phyloP scores from a whole-genome alignment of 2,329 filamentous ascomycete species.

The Microdochium nivale region DNA sequence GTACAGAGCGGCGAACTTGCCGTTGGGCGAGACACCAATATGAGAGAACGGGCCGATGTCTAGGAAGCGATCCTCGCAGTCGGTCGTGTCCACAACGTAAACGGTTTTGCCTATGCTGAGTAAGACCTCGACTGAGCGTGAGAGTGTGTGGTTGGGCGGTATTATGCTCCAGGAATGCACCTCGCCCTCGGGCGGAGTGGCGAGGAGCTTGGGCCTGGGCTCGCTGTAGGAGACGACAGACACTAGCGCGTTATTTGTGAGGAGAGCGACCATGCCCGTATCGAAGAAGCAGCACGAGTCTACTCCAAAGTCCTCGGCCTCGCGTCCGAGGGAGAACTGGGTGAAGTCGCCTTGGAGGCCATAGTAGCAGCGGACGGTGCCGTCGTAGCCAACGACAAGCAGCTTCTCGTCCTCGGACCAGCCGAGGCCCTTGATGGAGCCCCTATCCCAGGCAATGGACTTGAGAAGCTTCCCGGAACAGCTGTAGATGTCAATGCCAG shows the following conservation, averaged over 20 bases:
- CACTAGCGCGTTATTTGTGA: slow-evolving; percentile 80
- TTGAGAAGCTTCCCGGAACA: slow-evolving; percentile 83
- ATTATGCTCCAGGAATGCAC: slow-evolving; percentile 87
- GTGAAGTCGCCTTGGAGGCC: slow-evolving; percentile 92
- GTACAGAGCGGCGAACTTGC: slow-evolving; percentile 80
- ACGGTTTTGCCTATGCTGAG: slow-evolving; percentile 79
- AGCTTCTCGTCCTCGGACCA: slow-evolving; percentile 96
- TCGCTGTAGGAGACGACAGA: slow-evolving; percentile 86
- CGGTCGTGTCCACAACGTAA: slow-evolving; percentile 77
- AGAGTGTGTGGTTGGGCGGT: slow-evolving; percentile 79
- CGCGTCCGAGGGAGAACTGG: slow-evolving; percentile 85
- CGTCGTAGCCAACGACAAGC: slow-evolving; percentile 80
- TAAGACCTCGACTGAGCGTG: slow-evolving; percentile 85
- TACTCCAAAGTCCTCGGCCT: slow-evolving; percentile 81
- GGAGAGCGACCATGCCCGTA: slow-evolving; percentile 83
- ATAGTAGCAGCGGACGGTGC: slow-evolving; percentile 82
- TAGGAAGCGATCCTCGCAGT: slow-evolving; percentile 83
- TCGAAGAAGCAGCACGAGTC: slow-evolving; percentile 87
- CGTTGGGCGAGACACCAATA: slow-evolving; percentile 84
- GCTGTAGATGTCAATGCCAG: slow-evolving; percentile 89
- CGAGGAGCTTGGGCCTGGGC: slow-evolving; percentile 77
- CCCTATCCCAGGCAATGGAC: slow-evolving; percentile 85
- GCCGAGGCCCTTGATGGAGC: slow-evolving; percentile 75
- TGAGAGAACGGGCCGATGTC: slow-evolving; percentile 90
- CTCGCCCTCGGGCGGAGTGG: slow-evolving; percentile 64